Evolutionary conservation across 129 eudicot species (phyloP).

Genomic region (Tagetes patula): DNA sequence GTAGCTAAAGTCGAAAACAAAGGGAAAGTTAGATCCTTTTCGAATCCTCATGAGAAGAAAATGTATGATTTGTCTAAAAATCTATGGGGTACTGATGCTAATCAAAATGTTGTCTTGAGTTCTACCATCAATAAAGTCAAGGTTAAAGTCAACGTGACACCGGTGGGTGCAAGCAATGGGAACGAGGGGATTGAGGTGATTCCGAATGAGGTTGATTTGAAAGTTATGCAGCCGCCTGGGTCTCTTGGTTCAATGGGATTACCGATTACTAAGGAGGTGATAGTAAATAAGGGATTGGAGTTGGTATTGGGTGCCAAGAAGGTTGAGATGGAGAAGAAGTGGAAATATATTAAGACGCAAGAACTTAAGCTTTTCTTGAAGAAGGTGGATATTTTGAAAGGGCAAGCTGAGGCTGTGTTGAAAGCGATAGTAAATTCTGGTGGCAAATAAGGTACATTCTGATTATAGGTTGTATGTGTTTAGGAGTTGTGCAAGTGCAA

Average conservation of each 20-base stretch:
- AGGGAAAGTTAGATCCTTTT: conserved; percentile 40
- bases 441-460: conserved; percentile 30
- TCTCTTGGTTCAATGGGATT: conserved; percentile 23
- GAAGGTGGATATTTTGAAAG: conserved; percentile 39
- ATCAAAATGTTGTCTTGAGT: conserved; percentile 8
- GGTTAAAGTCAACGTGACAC: conserved; percentile 29
- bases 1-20: conserved; percentile 22
- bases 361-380: conserved; percentile 35
- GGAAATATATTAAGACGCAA: conserved; percentile 37
- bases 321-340: conserved; percentile 38
- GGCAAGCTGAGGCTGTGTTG: conserved; percentile 35
- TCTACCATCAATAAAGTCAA: conserved; percentile 18
- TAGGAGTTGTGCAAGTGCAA: conserved; percentile 34
- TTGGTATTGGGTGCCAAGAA: conserved; percentile 27
- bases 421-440: conserved; percentile 34
- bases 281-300: conserved; percentile 35
- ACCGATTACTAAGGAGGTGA: conserved; percentile 27
- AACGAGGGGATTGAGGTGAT: conserved; percentile 24
- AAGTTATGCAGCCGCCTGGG: conserved; percentile 4
- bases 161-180: conserved; percentile 9
- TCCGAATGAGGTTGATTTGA: conserved; percentile 12
- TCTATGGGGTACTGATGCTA: conserved; percentile 49
- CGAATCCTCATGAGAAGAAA: conserved; percentile 56
- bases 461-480: conserved; percentile 28
- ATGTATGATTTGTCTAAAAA: conserved; percentile 52